phyloP scores from a whole-genome alignment of 2,329 filamentous ascomycete genomes.

The Helotiales sp. region DNA sequence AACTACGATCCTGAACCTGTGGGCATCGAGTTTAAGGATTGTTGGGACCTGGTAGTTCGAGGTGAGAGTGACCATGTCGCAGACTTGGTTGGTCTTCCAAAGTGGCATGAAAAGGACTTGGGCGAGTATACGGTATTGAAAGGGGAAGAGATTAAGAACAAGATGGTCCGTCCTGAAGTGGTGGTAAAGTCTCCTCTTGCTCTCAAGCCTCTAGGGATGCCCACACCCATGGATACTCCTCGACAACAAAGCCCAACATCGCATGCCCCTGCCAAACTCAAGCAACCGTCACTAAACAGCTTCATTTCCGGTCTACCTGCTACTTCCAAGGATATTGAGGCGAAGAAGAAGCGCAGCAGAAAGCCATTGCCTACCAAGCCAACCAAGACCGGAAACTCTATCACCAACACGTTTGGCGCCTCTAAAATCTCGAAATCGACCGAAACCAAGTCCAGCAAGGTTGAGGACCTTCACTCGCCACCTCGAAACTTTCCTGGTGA shows the following conservation, averaged over 20 bases:
- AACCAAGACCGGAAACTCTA: conserved; percentile 22
- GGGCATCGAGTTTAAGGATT: conserved; percentile 82
- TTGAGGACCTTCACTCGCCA: conserved; percentile 10
- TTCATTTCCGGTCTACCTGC: conserved; percentile 37
- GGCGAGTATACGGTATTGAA: conserved; percentile 49
- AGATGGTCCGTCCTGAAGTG: conserved; percentile 43
- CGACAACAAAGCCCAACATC: conserved; percentile 40
- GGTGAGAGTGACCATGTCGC: conserved; percentile 90
- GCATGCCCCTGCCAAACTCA: conserved; percentile 38
- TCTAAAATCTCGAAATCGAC: conserved; percentile 27
- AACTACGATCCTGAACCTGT: conserved; percentile 85
- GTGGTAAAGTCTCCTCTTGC: conserved; percentile 41
- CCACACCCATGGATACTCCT: conserved; percentile 59
- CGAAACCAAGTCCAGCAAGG: conserved; percentile 10
- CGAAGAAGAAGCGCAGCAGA: conserved; percentile 30
- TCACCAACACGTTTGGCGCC: conserved; percentile 29
- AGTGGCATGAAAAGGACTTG: conserved; percentile 57
- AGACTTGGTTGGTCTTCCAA: conserved; percentile 62
- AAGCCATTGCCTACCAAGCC: conserved; percentile 27
- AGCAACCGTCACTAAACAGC: conserved; percentile 46
- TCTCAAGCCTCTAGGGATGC: conserved; percentile 50
- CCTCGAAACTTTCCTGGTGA: conserved; percentile 18
- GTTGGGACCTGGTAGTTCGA: conserved; percentile 88
- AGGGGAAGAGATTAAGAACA: conserved; percentile 42
- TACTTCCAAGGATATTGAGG: conserved; percentile 13